phyloP scores from a whole-genome alignment of 2,329 filamentous ascomycete species.

The Claviceps paspali region DNA sequence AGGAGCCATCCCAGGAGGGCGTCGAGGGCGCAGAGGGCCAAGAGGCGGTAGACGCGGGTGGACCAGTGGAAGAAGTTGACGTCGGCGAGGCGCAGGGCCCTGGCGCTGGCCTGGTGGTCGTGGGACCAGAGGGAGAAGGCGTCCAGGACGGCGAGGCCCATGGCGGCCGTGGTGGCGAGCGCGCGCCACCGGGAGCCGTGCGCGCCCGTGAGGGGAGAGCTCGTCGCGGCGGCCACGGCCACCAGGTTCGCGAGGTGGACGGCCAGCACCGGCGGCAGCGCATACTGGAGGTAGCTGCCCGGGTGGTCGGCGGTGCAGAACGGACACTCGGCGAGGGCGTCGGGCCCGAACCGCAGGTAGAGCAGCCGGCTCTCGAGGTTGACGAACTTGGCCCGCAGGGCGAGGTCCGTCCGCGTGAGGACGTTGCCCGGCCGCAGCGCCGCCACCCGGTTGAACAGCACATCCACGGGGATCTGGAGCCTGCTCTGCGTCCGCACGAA shows the following conservation, averaged over 20 bases:
- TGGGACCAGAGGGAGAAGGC: constrained; percentile 50
- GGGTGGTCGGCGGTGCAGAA: constrained; percentile 66
- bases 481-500: constrained; percentile 66
- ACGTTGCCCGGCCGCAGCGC: constrained; percentile 30
- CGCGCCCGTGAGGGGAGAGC: constrained; percentile 45
- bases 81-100: constrained; percentile 45
- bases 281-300: constrained; percentile 63
- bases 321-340: constrained; percentile 56
- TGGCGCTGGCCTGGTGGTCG: constrained; percentile 48
- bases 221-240: constrained; percentile 59
- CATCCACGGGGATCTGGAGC: constrained; percentile 69
- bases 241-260: constrained; percentile 72
- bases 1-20: constrained; percentile 46
- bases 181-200: constrained; percentile 55
- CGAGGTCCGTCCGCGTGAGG: constrained; percentile 45
- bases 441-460: constrained; percentile 64
- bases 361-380: constrained; percentile 59
- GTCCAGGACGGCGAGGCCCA: constrained; percentile 47
- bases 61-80: constrained; percentile 60
- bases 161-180: constrained; percentile 48
- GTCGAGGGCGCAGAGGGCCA: constrained; percentile 52
- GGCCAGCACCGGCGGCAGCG: constrained; percentile 53
- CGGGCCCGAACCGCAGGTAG: constrained; percentile 72
- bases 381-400: constrained; percentile 52
- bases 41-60: constrained; percentile 44